Evolutionary conservation across 108 stramenopile genomes (phyloP).

Genomic region (Nitzschia sp.): DNA sequence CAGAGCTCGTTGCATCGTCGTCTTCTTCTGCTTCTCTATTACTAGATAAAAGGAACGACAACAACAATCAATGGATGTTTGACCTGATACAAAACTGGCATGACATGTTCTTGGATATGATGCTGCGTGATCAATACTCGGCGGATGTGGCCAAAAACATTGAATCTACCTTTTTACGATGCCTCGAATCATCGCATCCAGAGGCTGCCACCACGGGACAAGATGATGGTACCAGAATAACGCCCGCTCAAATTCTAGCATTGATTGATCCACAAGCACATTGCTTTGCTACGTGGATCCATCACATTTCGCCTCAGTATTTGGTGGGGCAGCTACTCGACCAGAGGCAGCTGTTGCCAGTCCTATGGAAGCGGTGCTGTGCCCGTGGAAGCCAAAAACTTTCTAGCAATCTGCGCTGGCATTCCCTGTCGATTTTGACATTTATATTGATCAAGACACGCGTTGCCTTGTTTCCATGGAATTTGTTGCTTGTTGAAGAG

Average conservation of each 20-base stretch:
- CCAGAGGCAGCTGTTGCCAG: not conserved
- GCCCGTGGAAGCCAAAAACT: too few species aligned
- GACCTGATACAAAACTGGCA: slow-evolving; percentile 19
- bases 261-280: slow-evolving; percentile 19
- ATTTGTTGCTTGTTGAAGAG: not conserved
- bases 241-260: slow-evolving; percentile 14
- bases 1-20: not conserved
- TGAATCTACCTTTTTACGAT: not conserved
- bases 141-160: slow-evolving; percentile 1
- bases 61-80: not conserved
- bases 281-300: slow-evolving; percentile 24
- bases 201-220: not conserved
- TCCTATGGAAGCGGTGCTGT: not conserved
- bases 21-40: not conserved
- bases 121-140: slow-evolving; percentile 19
- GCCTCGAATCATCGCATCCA: not conserved
- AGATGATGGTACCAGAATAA: not conserved
- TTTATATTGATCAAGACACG: slow-evolving; percentile 12
- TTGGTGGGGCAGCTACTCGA: not conserved
- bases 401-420: not conserved
- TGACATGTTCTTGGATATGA: slow-evolving; percentile 34
- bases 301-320: slow-evolving; percentile 3
- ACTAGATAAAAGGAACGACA: not conserved
- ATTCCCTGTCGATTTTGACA: slow-evolving; percentile 14
- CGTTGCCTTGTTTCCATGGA: slow-evolving; percentile 27